These are phyloP conservation scores for Aureobasidium zeae DNA, from an alignment of 2,329 filamentous ascomycete genomes.

Conservation along the genomic window DNA sequence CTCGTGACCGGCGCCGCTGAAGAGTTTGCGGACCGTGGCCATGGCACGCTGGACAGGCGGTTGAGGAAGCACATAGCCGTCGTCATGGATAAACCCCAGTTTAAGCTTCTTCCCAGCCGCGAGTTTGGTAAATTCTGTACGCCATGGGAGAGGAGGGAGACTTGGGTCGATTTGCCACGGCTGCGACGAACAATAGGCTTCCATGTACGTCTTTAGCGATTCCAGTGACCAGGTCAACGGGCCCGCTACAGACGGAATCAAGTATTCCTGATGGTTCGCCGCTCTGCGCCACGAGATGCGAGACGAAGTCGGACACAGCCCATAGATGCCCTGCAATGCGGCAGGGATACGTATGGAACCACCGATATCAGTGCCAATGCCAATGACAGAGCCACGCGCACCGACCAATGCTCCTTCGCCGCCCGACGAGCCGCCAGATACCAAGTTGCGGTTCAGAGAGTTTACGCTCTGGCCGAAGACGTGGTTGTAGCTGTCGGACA, in stretches of 20 bases:
- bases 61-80: slow-evolving; percentile 55
- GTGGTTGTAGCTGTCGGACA: slow-evolving; percentile 44
- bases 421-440: slow-evolving; percentile 46
- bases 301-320: slow-evolving; percentile 36
- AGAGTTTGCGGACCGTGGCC: slow-evolving; percentile 8
- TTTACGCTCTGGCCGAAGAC: slow-evolving; percentile 46
- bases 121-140: slow-evolving; percentile 19
- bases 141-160: slow-evolving; percentile 52
- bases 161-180: slow-evolving; percentile 52
- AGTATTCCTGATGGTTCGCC: slow-evolving; percentile 19
- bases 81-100: slow-evolving; percentile 56
- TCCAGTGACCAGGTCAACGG: slow-evolving; percentile 46
- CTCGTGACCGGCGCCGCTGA: not conserved
- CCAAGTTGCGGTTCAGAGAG: slow-evolving; percentile 44
- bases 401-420: slow-evolving; percentile 49
- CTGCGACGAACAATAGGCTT: slow-evolving; percentile 40
- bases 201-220: slow-evolving; percentile 47
- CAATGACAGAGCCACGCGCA: slow-evolving; percentile 43
- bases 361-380: slow-evolving; percentile 47
- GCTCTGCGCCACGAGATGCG: slow-evolving; percentile 35
- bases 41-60: slow-evolving; percentile 55
- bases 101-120: slow-evolving; percentile 35
- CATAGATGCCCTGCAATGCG: slow-evolving; percentile 39
- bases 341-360: slow-evolving; percentile 42
- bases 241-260: slow-evolving; percentile 41